These are phyloP conservation scores for Thraustochytrium sp. DNA, from an alignment of 352 stramenopile species.

Conservation along the genomic window DNA sequence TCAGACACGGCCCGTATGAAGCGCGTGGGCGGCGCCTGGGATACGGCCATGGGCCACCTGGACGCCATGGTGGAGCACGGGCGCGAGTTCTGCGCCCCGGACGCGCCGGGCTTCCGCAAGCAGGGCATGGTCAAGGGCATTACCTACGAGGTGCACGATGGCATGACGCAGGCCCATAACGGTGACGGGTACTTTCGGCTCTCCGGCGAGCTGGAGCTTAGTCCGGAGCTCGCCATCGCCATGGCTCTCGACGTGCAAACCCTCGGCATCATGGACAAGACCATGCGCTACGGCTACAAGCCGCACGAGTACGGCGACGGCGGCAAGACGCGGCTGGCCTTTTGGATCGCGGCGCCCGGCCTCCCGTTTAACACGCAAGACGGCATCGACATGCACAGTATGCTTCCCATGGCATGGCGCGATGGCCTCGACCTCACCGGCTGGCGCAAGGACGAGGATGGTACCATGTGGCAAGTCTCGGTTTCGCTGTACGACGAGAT, in stretches of 20 bases:
- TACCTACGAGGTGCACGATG: not conserved
- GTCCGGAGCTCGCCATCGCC: not conserved
- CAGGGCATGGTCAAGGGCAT: not conserved
- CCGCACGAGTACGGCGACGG: not conserved
- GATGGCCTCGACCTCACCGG: not conserved
- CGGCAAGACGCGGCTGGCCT: not conserved
- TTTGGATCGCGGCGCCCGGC: constrained; percentile 13
- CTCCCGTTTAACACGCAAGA: constrained; percentile 5
- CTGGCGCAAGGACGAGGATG: not conserved
- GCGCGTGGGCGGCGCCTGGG: not conserved
- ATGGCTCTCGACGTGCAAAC: not conserved
- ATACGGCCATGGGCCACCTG: not conserved
- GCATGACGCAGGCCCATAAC: not conserved
- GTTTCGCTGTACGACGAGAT: not conserved
- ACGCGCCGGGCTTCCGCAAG: not conserved
- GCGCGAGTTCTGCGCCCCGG: not conserved
- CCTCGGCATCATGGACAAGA: not conserved
- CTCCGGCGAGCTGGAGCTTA: not conserved
- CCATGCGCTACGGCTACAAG: not conserved
- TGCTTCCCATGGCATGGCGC: constrained; percentile 4
- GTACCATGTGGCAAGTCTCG: not conserved
- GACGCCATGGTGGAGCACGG: constrained; percentile 12
- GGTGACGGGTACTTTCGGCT: constrained; percentile 35
- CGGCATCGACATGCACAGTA: not conserved
- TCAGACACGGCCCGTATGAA: not conserved